These are phyloP conservation scores for Fusarium tjaetaba DNA, from an alignment of 2,329 filamentous ascomycete species.

Conservation along the genomic window DNA sequence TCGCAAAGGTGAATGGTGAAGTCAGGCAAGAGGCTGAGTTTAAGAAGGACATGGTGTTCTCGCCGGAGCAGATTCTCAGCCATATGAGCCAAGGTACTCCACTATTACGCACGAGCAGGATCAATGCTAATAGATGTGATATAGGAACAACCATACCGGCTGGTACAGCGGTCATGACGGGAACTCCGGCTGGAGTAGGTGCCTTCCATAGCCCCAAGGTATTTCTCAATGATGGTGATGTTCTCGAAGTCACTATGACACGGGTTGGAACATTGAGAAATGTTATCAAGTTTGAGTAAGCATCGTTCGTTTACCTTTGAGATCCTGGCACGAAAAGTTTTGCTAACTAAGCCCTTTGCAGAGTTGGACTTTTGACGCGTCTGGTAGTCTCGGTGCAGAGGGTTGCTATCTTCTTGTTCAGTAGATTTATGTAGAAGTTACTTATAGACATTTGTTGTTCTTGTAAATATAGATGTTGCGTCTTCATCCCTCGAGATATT, in stretches of 20 bases:
- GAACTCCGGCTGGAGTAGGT: not conserved
- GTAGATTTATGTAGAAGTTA: not conserved
- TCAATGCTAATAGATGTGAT: not conserved
- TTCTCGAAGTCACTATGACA: not conserved
- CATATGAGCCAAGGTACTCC: not conserved
- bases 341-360: not conserved
- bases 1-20: not conserved
- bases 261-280: not conserved
- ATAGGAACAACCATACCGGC: not conserved
- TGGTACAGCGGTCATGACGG: not conserved
- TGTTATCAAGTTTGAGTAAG: not conserved
- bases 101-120: fast-evolving
- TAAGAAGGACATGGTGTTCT: not conserved
- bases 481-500: not conserved
- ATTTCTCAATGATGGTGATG: not conserved
- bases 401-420: not conserved
- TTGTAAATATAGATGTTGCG: fast-evolving
- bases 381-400: not conserved
- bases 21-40: not conserved
- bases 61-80: not conserved
- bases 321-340: too few species aligned
- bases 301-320: not conserved
- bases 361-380: not conserved
- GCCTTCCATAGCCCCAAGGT: not conserved
- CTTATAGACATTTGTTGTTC: fast-evolving